Conservation (phyloP, 2,329 filamentous ascomycete species). For the Sporothrix protearum region DNA sequence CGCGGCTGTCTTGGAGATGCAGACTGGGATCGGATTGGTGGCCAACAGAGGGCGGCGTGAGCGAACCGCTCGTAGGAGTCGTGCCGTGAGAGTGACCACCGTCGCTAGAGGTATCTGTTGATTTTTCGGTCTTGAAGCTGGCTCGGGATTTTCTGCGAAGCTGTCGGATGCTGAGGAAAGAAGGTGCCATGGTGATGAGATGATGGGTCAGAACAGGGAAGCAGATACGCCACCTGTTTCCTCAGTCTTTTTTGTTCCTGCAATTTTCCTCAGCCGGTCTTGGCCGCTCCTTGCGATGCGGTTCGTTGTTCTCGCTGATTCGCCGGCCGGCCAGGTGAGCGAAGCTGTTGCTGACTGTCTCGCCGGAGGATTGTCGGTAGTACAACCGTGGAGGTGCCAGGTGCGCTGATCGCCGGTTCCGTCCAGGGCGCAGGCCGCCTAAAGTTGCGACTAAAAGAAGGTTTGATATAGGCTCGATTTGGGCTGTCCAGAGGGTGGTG, state of each 20-base stretch:
- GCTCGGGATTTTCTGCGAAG: conserved; percentile 72
- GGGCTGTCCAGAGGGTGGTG: not conserved
- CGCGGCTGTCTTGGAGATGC: conserved; percentile 41
- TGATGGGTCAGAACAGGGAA: not conserved
- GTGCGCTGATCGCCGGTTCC: conserved; percentile 12
- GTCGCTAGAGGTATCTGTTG: conserved; percentile 59
- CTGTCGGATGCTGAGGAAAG: conserved; percentile 67
- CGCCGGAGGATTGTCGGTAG: conserved; percentile 13
- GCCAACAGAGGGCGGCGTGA: conserved; percentile 67
- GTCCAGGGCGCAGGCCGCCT: conserved; percentile 5
- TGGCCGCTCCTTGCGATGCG: not conserved
- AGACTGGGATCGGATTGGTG: conserved; percentile 63
- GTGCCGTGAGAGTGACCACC: conserved; percentile 58
- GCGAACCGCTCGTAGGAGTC: conserved; percentile 63
- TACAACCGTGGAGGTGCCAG: not conserved
- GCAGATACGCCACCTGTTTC: not conserved
- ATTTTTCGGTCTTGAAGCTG: conserved; percentile 65
- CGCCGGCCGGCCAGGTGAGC: not conserved
- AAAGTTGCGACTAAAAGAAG: conserved; percentile 6
- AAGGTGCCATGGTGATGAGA: conserved; percentile 48
- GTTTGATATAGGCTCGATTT: not conserved
- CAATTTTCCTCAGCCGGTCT: not conserved
- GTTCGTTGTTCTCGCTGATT: conserved; percentile 10
- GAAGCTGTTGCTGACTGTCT: conserved; percentile 17
- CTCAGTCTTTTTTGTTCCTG: not conserved